These are phyloP conservation scores for Acanthamoeba castellanii DNA, from an alignment of 208 protist species.

Conservation along the genomic window DNA sequence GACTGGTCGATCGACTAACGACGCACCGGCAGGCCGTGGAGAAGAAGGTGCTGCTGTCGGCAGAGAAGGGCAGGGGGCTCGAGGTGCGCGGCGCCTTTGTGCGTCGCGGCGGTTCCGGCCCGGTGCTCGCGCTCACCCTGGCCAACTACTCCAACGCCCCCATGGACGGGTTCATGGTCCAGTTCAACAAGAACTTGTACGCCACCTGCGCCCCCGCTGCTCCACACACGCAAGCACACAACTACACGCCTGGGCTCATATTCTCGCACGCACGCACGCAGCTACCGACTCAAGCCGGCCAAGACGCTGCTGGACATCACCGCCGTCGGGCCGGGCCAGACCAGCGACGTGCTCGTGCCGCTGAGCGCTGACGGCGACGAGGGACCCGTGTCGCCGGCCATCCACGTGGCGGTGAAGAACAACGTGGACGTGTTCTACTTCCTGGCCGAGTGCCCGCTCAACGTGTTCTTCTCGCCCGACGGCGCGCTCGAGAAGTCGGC, in stretches of 20 bases:
- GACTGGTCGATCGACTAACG: background rate
- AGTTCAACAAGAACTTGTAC: slow-evolving; percentile 79
- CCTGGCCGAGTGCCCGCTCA: slow-evolving; percentile 70
- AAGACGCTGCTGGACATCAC: slow-evolving; percentile 11
- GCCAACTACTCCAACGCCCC: slow-evolving; percentile 65
- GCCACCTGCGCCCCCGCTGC: background rate
- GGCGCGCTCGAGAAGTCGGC: slow-evolving; percentile 60
- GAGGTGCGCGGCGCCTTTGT: slow-evolving; percentile 81
- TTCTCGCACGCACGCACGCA: background rate
- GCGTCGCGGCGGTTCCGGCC: slow-evolving; percentile 72
- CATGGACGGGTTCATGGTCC: slow-evolving; percentile 45
- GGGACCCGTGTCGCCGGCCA: slow-evolving; percentile 70
- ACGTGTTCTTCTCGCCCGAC: slow-evolving; percentile 78
- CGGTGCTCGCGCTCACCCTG: slow-evolving; percentile 42
- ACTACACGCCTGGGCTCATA: too few relatives aligned
- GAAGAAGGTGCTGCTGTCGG: slow-evolving; percentile 82
- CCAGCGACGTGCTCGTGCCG: slow-evolving; percentile 4
- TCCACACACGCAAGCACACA: background rate
- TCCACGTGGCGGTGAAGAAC: slow-evolving; percentile 85
- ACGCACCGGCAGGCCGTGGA: slow-evolving; percentile 13
- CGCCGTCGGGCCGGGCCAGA: slow-evolving; percentile 37
- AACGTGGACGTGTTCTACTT: slow-evolving; percentile 85
- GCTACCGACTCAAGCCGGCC: slow-evolving; percentile 38
- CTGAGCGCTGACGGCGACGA: slow-evolving; percentile 50
- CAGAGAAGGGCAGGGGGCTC: slow-evolving; percentile 82